Percentiles rank a stretch among this genome's conserved stretches.
These are phyloP conservation scores for Boeremia exigua DNA, from an alignment of 2,329 filamentous ascomycete genomes.

Conservation along the genomic window DNA sequence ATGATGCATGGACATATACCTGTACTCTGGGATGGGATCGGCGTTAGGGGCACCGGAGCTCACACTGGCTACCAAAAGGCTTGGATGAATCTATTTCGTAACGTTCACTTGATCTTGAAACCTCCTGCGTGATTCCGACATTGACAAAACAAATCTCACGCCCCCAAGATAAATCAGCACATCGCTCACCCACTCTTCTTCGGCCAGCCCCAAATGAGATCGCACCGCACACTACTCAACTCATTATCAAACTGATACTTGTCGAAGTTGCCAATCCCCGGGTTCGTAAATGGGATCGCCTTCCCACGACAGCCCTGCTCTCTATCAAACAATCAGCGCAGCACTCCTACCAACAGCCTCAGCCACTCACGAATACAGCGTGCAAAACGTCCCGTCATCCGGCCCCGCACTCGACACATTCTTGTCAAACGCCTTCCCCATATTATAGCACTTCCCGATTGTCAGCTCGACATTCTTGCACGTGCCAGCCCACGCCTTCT, in stretches of 20 bases:
- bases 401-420: slow-evolving; percentile 29
- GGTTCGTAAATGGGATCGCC: slow-evolving; percentile 30
- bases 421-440: slow-evolving; percentile 13
- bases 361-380: slow-evolving; percentile 26
- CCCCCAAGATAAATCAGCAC: not conserved
- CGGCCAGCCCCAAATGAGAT: slow-evolving; percentile 26
- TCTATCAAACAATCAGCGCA: slow-evolving; percentile 7
- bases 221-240: slow-evolving; percentile 29
- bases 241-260: slow-evolving; percentile 26
- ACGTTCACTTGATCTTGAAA: not conserved
- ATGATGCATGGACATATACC: slow-evolving; percentile 42
- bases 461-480: slow-evolving; percentile 26
- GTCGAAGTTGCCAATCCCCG: slow-evolving; percentile 24
- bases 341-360: too few relatives aligned
- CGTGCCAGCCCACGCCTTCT: slow-evolving; percentile 20
- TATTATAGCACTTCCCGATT: slow-evolving; percentile 15
- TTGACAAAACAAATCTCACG: not conserved
- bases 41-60: slow-evolving; percentile 39
- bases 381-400: slow-evolving; percentile 31
- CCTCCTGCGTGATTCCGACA: not conserved
- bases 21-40: slow-evolving; percentile 33
- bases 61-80: slow-evolving; percentile 16
- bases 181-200: slow-evolving; percentile 6
- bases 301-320: slow-evolving; percentile 23
- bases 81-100: slow-evolving; percentile 16